Evolutionary conservation across 2,329 filamentous ascomycete genomes (phyloP), one percentile per base, ranked within the genome.

Genomic region (Aspergillus tamarii): DNA sequence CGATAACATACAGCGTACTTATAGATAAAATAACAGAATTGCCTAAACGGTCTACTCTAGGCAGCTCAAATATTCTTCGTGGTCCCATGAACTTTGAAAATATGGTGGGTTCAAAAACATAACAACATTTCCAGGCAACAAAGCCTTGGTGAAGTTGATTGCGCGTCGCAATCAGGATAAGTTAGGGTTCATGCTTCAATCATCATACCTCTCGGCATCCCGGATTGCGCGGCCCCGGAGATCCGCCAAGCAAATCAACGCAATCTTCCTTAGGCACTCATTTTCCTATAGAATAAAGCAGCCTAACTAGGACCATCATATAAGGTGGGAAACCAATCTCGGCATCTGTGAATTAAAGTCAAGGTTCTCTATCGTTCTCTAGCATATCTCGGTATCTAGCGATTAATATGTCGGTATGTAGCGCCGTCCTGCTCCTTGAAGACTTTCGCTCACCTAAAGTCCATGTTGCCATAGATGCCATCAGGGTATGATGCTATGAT

Each of bases 381-480:
- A 5, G 4, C 21, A 23, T 2, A 28, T 14, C 19, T 53, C 10
- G 11, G n/a, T 34, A 21, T 32, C 11, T 19, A 10, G 30, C 19
- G 1, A 19, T 50, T 30, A 53, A 32, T 3, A 53, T 53, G 50
- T 53, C 50, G 50, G 50, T 53, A 32, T 21, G 50, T 53, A 23
- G 21, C 10, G 4, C 10, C 30, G 4, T 32, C 23, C 16, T 26
- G 1, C 16, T 34, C 50, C 3, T 21, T 11, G 23, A 21, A 19
- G 23, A 28, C 16, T 53, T 23, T 8, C 28, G 28, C 28, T 32
- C 7, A 53, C 46, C 12, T 2, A 28, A 28, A 19, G 63, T 28
- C 61, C 55, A 19, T 21, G 63, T 10, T 32, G 30, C 8, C 11
- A 12, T 32, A 60, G 58, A 54, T 55, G 32, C 58, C 48, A 30